Evolutionary conservation across 139 green algal species (phyloP).

Genomic region (Tetradesmus obliquus): DNA sequence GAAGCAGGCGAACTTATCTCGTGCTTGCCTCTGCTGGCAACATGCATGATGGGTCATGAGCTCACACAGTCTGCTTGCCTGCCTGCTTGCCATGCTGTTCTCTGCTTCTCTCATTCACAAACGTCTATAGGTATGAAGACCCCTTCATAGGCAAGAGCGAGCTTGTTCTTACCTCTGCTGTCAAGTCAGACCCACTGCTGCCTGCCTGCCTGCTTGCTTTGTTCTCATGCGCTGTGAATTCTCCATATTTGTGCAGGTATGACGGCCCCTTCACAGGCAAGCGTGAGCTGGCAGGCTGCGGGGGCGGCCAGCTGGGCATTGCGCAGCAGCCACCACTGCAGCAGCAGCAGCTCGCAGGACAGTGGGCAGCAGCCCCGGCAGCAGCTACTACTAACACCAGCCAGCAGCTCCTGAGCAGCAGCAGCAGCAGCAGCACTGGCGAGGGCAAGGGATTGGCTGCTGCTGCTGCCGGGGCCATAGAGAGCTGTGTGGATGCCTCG

Average conservation of each 20-base stretch:
- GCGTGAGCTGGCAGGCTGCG: constrained; percentile 65
- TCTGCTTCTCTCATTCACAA: too few species aligned
- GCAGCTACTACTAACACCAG: neutral
- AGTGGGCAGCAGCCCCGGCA: constrained; percentile 43
- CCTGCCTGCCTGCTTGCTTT: neutral
- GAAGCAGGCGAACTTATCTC: too few species aligned
- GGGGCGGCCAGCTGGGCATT: constrained; percentile 64
- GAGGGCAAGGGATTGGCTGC: neutral
- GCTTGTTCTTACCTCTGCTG: too few species aligned
- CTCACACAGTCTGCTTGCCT: too few species aligned
- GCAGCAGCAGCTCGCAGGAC: constrained; percentile 42
- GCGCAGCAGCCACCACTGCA: constrained; percentile 19
- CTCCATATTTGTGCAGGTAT: constrained; percentile 24
- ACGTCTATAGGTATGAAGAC: too few species aligned
- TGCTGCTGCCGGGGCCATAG: neutral
- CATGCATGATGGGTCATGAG: too few species aligned
- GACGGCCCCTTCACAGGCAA: constrained; percentile 65
- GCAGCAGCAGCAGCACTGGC: neutral
- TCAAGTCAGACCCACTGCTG: neutral
- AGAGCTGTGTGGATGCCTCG: neutral
- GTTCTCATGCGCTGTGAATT: too few species aligned
- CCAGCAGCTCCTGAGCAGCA: neutral
- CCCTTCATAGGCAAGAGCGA: too few species aligned
- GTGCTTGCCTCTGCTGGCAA: too few species aligned
- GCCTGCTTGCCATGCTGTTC: too few species aligned